A percentile compares a stretch with the other conserved stretches of the same genome.
Conservation (phyloP, 257 asterid species). For the Voacanga thouarsii region DNA sequence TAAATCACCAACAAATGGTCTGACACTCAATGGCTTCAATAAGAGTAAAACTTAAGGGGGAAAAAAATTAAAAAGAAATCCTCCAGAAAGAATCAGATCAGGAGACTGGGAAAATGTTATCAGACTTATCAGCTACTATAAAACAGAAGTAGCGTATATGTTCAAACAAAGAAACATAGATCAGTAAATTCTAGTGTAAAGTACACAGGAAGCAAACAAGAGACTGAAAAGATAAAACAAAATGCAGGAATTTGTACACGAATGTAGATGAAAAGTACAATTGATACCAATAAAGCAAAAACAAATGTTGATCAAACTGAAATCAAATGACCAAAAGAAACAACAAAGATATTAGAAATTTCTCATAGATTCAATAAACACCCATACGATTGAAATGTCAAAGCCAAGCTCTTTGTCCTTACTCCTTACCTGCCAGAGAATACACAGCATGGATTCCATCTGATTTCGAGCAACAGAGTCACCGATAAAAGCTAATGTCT, state of each 20-base stretch:
- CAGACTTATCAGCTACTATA: neutral
- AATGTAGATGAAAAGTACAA: no score
- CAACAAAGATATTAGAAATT: neutral
- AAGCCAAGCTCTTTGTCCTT: conserved; percentile 3
- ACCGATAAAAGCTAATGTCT: conserved; percentile 90
- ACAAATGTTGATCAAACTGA: neutral
- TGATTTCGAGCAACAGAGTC: conserved; percentile 98
- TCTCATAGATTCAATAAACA: neutral
- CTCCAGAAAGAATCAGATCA: neutral
- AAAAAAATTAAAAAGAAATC: neutral
- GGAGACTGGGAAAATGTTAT: neutral
- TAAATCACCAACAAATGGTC: neutral
- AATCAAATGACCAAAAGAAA: neutral
- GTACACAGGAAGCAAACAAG: neutral
- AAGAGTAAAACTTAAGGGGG: neutral
- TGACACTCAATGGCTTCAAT: neutral
- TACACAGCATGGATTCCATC: conserved; percentile 90
- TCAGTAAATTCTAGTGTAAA: neutral
- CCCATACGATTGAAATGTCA: neutral
- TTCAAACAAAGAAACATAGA: neutral
- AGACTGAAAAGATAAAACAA: neutral
- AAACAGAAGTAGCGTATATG: neutral
- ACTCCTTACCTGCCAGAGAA: conserved; percentile 92
- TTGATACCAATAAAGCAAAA: neutral
- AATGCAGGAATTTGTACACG: neutral